Evolutionary conservation across 2,329 filamentous ascomycete genomes (phyloP).

Genomic region (Aureobasidium zeae): DNA sequence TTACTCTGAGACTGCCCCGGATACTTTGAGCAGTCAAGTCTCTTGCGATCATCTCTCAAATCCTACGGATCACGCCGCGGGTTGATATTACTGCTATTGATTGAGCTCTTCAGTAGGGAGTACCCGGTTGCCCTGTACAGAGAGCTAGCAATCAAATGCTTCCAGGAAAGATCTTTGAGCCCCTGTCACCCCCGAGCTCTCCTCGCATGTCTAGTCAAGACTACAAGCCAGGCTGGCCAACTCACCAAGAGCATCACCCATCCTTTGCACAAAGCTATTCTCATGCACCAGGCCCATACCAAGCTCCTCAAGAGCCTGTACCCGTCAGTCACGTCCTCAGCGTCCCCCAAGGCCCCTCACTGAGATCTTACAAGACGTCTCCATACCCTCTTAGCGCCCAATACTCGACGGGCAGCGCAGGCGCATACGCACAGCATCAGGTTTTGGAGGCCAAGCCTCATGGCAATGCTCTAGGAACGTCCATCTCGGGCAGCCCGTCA

Average conservation of each 20-base stretch:
- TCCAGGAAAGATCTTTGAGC: slow-evolving; percentile 38
- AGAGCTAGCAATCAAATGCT: slow-evolving; percentile 24
- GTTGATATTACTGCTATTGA: too few species aligned
- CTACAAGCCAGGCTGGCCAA: slow-evolving; percentile 36
- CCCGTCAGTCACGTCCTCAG: background rate
- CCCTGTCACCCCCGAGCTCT: slow-evolving; percentile 42
- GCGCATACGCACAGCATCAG: slow-evolving; percentile 7
- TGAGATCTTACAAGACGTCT: slow-evolving; percentile 14
- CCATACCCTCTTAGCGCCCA: slow-evolving; percentile 13
- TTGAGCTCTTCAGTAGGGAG: slow-evolving; percentile 11
- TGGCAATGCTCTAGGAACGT: slow-evolving; percentile 28
- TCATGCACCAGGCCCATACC: slow-evolving; percentile 1
- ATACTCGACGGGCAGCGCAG: slow-evolving; percentile 2
- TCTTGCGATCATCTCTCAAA: too few species aligned
- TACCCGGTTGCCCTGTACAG: slow-evolving; percentile 5
- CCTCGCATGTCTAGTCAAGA: slow-evolving; percentile 43
- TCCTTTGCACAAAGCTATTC: slow-evolving; percentile 17
- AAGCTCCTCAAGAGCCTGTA: slow-evolving; percentile 8
- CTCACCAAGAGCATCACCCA: slow-evolving; percentile 26
- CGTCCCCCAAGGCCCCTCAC: slow-evolving; percentile 10
- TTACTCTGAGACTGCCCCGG: background rate
- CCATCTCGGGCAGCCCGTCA: slow-evolving; percentile 38
- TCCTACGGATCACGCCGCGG: slow-evolving; percentile 13
- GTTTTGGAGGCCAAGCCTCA: slow-evolving; percentile 19
- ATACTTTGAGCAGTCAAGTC: slow-evolving; percentile 4